Conservation (phyloP, 2,329 filamentous ascomycete species). For the Didymella lethalis region DNA sequence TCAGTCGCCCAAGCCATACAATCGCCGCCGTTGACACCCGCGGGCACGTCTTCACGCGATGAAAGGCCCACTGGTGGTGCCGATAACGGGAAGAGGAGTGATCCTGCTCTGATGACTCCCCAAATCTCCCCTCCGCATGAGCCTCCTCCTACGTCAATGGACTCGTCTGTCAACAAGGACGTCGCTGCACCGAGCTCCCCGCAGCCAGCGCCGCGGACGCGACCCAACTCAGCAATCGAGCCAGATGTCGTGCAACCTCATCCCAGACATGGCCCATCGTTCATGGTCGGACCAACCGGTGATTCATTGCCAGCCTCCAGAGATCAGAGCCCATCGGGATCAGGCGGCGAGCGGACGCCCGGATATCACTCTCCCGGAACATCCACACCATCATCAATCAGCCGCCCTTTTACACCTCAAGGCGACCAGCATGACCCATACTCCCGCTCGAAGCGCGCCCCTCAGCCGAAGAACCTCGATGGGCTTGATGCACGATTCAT, state of each 20-base stretch:
- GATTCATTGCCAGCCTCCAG: conserved; percentile 63
- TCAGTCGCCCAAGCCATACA: conserved; percentile 73
- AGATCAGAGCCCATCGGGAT: conserved; percentile 70
- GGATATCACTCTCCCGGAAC: conserved; percentile 54
- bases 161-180: conserved; percentile 32
- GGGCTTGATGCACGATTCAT: conserved; percentile 83
- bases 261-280: conserved; percentile 60
- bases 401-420: conserved; percentile 78
- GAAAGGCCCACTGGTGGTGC: conserved; percentile 48
- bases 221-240: conserved; percentile 56
- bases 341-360: conserved; percentile 57
- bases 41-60: conserved; percentile 72
- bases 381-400: conserved; percentile 66
- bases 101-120: conserved; percentile 63
- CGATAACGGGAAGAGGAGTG: conserved; percentile 49
- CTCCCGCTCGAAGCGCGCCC: conserved; percentile 78
- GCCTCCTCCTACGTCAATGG: conserved; percentile 58
- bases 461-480: conserved; percentile 70
- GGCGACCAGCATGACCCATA: conserved; percentile 87
- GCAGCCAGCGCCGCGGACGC: conserved; percentile 43
- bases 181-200: conserved; percentile 40
- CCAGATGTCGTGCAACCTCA: conserved; percentile 55
- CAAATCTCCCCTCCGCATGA: conserved; percentile 64
- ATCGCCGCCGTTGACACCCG: conserved; percentile 88
- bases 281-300: conserved; percentile 64